Base-by-base conservation (phyloP, 257 asterid genomes). In the Solanum virginianum region DNA sequence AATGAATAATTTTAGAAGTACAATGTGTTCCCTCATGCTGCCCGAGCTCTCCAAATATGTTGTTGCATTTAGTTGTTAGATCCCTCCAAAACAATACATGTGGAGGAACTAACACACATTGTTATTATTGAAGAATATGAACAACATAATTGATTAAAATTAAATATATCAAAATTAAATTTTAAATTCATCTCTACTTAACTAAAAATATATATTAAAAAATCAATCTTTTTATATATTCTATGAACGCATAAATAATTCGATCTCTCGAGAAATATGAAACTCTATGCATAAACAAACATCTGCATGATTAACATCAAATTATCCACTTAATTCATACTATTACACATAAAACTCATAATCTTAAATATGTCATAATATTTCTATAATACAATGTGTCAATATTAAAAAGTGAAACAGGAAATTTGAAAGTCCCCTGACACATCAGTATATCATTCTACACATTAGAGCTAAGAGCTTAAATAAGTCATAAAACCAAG, bases 161-260 rank as follows among this genome's bases (percentile, higher is more conserved):
- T 49, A 41, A 22, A 49, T 5, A 1, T 0, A 14, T 14, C 2
- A 47, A 47, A 43, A 22, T 49, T 49, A 75, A 14, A 49, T 10
- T 24, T 0, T 15, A 0, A 51, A 24, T 24, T 5, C 7, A 6
- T 6, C 22, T n/a, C 15, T 14, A 8, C 79, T 57, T 10, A 29
- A 29, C 2, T 29, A 29, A 29, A 29, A 29, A 29, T 29, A 29
- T 29, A 29, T 29, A 2, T 29, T 29, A 29, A 29, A 29, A 77
- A 53, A 51, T 5, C 65, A 77, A 77, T 77, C 82, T 95, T 97
- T 80, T 95, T 88, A 22, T 96, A 92, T 63, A 93, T 90, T 89
- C 90, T 94, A 68, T 85, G 72, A 87, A 95, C 85, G 85, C 98
- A 95, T 29, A 29, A 29, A 29, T 0, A 29, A 29, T 29, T 29